Percentiles rank a stretch among this genome's conserved stretches.
Conservation (phyloP, 768 basidiomycete species). For the Plicaturopsis crispa region DNA sequence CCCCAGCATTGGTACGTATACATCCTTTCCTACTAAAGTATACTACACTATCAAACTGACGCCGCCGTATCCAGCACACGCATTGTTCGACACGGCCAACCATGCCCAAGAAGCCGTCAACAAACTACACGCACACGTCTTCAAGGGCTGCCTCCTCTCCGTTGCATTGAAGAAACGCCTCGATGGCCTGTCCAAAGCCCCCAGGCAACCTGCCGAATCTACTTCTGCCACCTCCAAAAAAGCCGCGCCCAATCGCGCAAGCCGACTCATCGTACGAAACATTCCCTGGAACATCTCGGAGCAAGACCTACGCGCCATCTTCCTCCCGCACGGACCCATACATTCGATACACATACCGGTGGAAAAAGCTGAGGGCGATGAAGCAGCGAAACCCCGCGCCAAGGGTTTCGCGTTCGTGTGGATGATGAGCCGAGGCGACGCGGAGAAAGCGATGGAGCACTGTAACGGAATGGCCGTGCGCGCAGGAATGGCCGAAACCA, state of each 20-base stretch:
- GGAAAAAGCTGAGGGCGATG: slow-evolving; percentile 20
- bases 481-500: slow-evolving; percentile 49
- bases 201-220: slow-evolving; percentile 18
- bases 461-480: slow-evolving; percentile 71
- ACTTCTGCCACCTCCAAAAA: slow-evolving; percentile 15
- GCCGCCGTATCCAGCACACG: slow-evolving; percentile 51
- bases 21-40: neutral
- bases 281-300: slow-evolving; percentile 78
- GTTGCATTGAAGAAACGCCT: slow-evolving; percentile 83
- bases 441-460: slow-evolving; percentile 70
- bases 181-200: slow-evolving; percentile 52
- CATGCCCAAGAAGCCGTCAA: slow-evolving; percentile 63
- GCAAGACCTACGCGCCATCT: slow-evolving; percentile 77
- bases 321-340: slow-evolving; percentile 84
- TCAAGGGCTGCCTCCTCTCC: slow-evolving; percentile 83
- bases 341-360: slow-evolving; percentile 77
- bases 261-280: slow-evolving; percentile 87
- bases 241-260: slow-evolving; percentile 59
- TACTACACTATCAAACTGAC: neutral
- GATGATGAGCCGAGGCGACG: slow-evolving; percentile 83
- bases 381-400: slow-evolving; percentile 26
- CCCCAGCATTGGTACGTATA: slow-evolving; percentile 38
- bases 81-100: slow-evolving; percentile 62
- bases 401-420: slow-evolving; percentile 95
- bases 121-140: slow-evolving; percentile 89